Percentiles rank a stretch among this genome's conserved stretches.
phyloP scores from a whole-genome alignment of 768 basidiomycete genomes.

The Pulveroboletus sp. region DNA sequence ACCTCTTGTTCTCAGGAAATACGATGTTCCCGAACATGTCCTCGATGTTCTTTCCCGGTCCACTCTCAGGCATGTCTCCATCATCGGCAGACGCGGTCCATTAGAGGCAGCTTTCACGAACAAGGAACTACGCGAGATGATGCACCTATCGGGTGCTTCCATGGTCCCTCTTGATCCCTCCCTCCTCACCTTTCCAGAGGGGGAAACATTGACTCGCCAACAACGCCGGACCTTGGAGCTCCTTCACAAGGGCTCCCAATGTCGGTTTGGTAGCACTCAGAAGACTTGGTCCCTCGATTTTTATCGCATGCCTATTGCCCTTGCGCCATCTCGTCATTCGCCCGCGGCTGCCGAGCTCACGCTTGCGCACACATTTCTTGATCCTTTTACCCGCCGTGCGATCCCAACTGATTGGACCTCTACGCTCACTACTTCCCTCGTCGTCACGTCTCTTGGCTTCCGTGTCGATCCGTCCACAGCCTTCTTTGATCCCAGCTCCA shows the following conservation, averaged over 20 bases:
- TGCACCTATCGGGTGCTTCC: constrained; percentile 53
- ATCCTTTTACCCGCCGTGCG: constrained; percentile 43
- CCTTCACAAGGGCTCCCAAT: constrained; percentile 58
- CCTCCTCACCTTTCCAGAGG: constrained; percentile 37
- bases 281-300: constrained; percentile 84
- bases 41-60: constrained; percentile 62
- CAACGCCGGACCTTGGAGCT: constrained; percentile 65
- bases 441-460: constrained; percentile 88
- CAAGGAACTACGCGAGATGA: constrained; percentile 90
- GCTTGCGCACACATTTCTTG: constrained; percentile 58
- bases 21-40: constrained; percentile 76
- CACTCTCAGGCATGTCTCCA: constrained; percentile 68
- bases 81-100: constrained; percentile 83
- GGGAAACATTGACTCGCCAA: constrained; percentile 47
- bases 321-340: constrained; percentile 27
- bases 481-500: constrained; percentile 55
- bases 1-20: constrained; percentile 53
- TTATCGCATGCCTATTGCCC: constrained; percentile 62
- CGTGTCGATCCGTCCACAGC: constrained; percentile 54
- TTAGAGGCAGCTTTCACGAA: constrained; percentile 86
- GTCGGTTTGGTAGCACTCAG: constrained; percentile 40
- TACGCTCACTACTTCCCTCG: constrained; percentile 60
- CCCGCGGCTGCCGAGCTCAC: constrained; percentile 39
- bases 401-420: constrained; percentile 54
- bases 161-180: constrained; percentile 57